Conservation (phyloP, 2,329 filamentous ascomycete genomes). For the Coleophoma cylindrospora region DNA sequence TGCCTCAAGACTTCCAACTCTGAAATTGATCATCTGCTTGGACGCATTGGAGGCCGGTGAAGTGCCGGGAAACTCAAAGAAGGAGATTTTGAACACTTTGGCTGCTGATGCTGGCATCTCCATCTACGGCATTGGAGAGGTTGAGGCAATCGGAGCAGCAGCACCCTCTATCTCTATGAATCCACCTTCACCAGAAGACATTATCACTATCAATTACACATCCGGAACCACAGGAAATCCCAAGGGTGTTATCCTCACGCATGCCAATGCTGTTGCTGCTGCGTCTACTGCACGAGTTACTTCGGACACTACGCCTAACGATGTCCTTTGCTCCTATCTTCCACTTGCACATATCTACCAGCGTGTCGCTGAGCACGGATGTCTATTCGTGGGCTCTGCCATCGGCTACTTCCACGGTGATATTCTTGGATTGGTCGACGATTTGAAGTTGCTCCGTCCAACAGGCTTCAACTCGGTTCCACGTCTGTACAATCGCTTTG, state of each 20-base stretch:
- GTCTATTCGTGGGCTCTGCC: slow-evolving; percentile 64
- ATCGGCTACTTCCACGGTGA: slow-evolving; percentile 96
- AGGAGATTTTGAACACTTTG: slow-evolving; percentile 68
- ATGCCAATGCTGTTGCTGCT: slow-evolving; percentile 74
- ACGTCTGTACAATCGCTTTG: slow-evolving; percentile 86
- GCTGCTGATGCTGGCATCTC: slow-evolving; percentile 69
- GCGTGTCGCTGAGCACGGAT: slow-evolving; percentile 73
- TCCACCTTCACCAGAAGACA: slow-evolving; percentile 68
- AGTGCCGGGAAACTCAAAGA: slow-evolving; percentile 71
- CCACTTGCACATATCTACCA: slow-evolving; percentile 94
- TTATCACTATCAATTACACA: slow-evolving; percentile 88
- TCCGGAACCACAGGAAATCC: slow-evolving; percentile 79
- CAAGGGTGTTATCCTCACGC: slow-evolving; percentile 80
- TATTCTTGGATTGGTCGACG: slow-evolving; percentile 79
- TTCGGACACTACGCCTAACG: slow-evolving; percentile 42
- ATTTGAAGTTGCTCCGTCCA: slow-evolving; percentile 81
- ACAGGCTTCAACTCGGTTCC: slow-evolving; percentile 85
- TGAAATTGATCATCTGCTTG: slow-evolving; percentile 85
- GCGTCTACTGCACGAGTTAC: slow-evolving; percentile 55
- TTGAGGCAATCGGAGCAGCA: slow-evolving; percentile 74
- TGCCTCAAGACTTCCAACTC: slow-evolving; percentile 60
- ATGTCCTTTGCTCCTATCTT: slow-evolving; percentile 78
- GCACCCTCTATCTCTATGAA: slow-evolving; percentile 62
- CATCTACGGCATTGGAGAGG: slow-evolving; percentile 73
- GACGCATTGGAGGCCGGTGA: slow-evolving; percentile 82